Evolutionary conservation across 768 basidiomycete species (phyloP).

Genomic region (Dentipellis fragilis): DNA sequence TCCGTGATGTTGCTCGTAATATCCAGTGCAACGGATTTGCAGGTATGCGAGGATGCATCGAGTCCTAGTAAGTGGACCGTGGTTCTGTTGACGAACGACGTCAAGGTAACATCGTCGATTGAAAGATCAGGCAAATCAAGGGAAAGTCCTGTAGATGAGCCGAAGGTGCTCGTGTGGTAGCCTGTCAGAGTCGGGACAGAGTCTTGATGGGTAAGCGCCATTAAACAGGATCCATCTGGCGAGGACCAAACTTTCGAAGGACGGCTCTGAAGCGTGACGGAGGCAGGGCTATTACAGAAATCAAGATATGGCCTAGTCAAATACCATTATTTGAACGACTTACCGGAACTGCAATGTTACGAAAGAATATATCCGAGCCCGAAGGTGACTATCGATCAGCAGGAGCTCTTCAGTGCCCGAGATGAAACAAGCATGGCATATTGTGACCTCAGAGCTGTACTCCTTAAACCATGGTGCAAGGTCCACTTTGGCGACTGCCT

Average conservation of each 20-base stretch:
- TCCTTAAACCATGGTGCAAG: conserved; percentile 26
- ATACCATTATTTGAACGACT: conserved; percentile 1
- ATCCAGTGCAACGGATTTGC: conserved; percentile 35
- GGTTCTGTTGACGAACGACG: conserved; percentile 34
- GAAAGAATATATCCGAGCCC: conserved; percentile 43
- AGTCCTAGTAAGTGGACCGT: conserved; percentile 35
- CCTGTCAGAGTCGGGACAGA: conserved; percentile 21
- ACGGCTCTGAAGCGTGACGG: conserved; percentile 25
- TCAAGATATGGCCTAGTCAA: not conserved
- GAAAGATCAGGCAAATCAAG: conserved; percentile 24
- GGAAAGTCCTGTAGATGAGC: conserved; percentile 34
- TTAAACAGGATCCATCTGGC: conserved; percentile 45
- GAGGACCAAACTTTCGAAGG: conserved; percentile 34
- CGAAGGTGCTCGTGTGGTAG: conserved; percentile 51
- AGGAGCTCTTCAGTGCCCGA: conserved; percentile 42
- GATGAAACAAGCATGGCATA: conserved; percentile 34
- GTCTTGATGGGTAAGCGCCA: conserved; percentile 22
- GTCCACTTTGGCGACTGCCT: conserved; percentile 30
- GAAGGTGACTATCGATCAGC: conserved; percentile 33
- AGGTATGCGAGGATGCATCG: conserved; percentile 21
- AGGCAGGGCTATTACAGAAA: conserved; percentile 31
- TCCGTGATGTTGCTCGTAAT: conserved; percentile 49
- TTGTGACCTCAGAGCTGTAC: conserved; percentile 24
- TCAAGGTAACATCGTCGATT: conserved; percentile 22
- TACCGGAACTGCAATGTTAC: conserved; percentile 46